Evolutionary conservation across 768 basidiomycete genomes (phyloP), one percentile per base, ranked within the genome.

Genomic region (Mycena venus): DNA sequence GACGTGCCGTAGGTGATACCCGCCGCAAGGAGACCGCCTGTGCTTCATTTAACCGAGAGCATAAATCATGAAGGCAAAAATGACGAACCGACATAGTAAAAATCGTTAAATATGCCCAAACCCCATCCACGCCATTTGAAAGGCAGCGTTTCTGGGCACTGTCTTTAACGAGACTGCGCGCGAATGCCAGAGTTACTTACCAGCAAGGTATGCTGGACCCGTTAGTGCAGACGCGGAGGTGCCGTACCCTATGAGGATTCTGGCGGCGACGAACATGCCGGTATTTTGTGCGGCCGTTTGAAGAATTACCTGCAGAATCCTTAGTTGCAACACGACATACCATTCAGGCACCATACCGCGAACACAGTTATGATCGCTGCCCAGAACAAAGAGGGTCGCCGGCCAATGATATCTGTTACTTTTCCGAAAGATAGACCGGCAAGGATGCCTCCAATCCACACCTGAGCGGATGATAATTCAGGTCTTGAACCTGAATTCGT

Each of bases 1-100:
- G 79, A 80, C 1, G 83, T 83, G 2, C 79, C 79, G 61, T 79
- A 83, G 2, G 83, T 83, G 85, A 76, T 58, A 9, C 75, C 75
- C 29, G 75, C 75, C 17, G 75, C 75, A 47, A 76, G 67, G 17
- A 76, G 75, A 2, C 75, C 75, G 42, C 75, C 75, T 64, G 32
- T 32, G 29, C 25, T 47, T 29, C 21, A 38, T 36, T 63, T 7
- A 64, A 38, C 14, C 15, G 40, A 19, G n/a, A 10, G 31, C 19
- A 14, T 12, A 42, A 27, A 56, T 25, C 10, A 2, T 0, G 17
- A 29, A 17, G 2, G 25, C 47, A 25, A 19, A 56, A 40, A 68
- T 9, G 25, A 75, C 71, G 17, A 12, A 75, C 78, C 76, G 44
- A 79, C 78, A 62, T 79, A 79, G 61, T 79, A 79, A 38, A 78